Conservation (phyloP, 192 early-diverging fungal species). For the Spizellomyces punctatus region DNA sequence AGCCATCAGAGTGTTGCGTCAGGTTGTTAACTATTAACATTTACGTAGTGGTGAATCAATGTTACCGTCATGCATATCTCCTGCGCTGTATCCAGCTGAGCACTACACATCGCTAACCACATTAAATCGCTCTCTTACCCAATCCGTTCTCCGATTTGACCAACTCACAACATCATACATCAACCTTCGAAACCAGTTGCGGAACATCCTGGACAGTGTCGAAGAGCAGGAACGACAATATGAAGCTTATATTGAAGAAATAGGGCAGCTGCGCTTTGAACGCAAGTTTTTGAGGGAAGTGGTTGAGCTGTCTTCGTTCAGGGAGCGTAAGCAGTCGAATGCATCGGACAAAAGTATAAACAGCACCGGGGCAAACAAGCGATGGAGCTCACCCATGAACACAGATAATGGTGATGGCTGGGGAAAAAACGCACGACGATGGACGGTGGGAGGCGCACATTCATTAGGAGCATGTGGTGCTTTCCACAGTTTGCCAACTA, state of each 20-base stretch:
- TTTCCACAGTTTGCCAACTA: not conserved
- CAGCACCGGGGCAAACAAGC: not conserved
- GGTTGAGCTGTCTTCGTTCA: not conserved
- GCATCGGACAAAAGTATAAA: not conserved
- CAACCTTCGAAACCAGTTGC: constrained; percentile 3
- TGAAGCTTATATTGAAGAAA: constrained; percentile 15
- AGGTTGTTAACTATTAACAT: not conserved
- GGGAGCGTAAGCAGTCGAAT: not conserved
- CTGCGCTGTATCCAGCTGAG: not conserved
- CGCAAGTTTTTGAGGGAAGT: constrained; percentile 16
- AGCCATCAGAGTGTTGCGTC: not conserved
- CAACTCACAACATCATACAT: constrained; percentile 4
- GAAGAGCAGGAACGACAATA: constrained; percentile 5
- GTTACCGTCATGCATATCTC: not conserved
- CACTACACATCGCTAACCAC: constrained; percentile 1
- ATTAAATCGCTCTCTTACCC: not conserved
- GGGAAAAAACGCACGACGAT: not conserved
- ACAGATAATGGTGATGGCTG: constrained; percentile 1
- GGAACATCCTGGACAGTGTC: constrained; percentile 2
- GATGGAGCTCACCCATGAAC: constrained; percentile 13
- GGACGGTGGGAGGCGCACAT: not conserved
- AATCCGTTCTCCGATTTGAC: constrained; percentile 8
- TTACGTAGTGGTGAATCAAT: not conserved
- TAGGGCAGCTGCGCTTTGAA: constrained; percentile 16
- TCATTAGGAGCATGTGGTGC: not conserved